Percentiles rank a stretch among this genome's conserved stretches.
Conservation (phyloP, 2,329 filamentous ascomycete species). For the Exophiala lecanii-corni region DNA sequence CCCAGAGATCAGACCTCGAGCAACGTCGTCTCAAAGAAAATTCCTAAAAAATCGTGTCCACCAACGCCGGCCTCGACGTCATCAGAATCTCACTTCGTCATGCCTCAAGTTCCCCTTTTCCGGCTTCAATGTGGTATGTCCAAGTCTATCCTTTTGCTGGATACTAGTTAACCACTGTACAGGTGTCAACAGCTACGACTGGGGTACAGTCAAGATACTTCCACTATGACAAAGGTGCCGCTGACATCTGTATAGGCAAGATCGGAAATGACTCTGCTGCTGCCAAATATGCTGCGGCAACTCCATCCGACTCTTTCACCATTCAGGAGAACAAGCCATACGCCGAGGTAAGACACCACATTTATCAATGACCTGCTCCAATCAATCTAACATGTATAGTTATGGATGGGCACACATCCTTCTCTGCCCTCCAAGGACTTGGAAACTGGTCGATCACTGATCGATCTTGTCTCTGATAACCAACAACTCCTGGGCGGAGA, state of each 20-base stretch:
- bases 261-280: conserved; percentile 81
- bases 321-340: conserved; percentile 88
- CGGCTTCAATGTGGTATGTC: conserved; percentile 61
- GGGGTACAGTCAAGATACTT: conserved; percentile 55
- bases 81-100: conserved; percentile 17
- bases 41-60: too few species aligned
- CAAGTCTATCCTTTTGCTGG: neutral
- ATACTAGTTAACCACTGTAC: conserved; percentile 24
- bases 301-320: conserved; percentile 66
- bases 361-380: neutral
- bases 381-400: conserved; percentile 44
- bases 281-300: conserved; percentile 83
- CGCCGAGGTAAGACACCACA: conserved; percentile 63
- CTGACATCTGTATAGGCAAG: conserved; percentile 59
- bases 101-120: conserved; percentile 74
- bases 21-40: too few species aligned
- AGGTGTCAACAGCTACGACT: conserved; percentile 98
- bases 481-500: conserved; percentile 71
- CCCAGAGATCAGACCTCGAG: too few species aligned
- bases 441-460: conserved; percentile 73
- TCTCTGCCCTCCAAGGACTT: conserved; percentile 91
- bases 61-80: too few species aligned
- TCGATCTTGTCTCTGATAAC: conserved; percentile 85
- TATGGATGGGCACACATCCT: conserved; percentile 99
- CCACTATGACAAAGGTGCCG: neutral